Conservation (phyloP, 805 yeast genomes). For the Priceomyces melissophilus region DNA sequence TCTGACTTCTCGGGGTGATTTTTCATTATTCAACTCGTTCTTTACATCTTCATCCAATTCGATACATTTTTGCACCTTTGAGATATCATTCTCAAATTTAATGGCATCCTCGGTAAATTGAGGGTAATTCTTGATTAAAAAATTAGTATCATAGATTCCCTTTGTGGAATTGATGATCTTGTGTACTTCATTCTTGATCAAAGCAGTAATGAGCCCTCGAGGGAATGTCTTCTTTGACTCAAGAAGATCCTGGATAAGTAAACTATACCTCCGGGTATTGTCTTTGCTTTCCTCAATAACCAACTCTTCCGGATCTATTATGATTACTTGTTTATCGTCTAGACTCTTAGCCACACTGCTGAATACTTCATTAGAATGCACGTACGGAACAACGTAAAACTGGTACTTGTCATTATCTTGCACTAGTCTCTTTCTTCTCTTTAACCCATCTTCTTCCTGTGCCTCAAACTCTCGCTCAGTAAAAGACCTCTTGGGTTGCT, state of each 20-base stretch:
- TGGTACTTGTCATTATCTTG: slow-evolving; percentile 39
- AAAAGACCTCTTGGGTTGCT: slow-evolving; percentile 35
- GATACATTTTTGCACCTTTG: slow-evolving; percentile 43
- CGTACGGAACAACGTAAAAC: slow-evolving; percentile 38
- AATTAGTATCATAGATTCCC: slow-evolving; percentile 41
- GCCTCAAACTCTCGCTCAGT: slow-evolving; percentile 48
- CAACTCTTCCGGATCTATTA: slow-evolving; percentile 51
- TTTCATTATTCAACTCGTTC: slow-evolving; percentile 14
- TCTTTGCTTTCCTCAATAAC: slow-evolving; percentile 44
- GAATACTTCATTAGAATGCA: slow-evolving; percentile 15
- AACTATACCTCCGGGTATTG: slow-evolving; percentile 46
- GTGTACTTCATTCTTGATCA: slow-evolving; percentile 38
- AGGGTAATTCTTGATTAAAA: slow-evolving; percentile 59
- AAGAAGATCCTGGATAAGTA: slow-evolving; percentile 46
- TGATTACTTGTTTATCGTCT: slow-evolving; percentile 24
- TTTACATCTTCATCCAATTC: slow-evolving; percentile 29
- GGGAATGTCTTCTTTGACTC: slow-evolving; percentile 27
- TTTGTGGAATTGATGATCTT: slow-evolving; percentile 32
- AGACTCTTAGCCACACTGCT: slow-evolving; percentile 17
- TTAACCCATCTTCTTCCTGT: slow-evolving; percentile 50
- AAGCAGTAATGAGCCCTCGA: slow-evolving; percentile 49
- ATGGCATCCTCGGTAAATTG: slow-evolving; percentile 61
- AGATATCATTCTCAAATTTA: slow-evolving; percentile 68
- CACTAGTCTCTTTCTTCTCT: slow-evolving; percentile 45
- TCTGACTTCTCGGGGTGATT: slow-evolving; percentile 21